Percentiles rank a stretch among this genome's conserved stretches.
These are phyloP conservation scores for Coemansia sp. DNA, from an alignment of 192 early-diverging fungal species.

Conservation along the genomic window DNA sequence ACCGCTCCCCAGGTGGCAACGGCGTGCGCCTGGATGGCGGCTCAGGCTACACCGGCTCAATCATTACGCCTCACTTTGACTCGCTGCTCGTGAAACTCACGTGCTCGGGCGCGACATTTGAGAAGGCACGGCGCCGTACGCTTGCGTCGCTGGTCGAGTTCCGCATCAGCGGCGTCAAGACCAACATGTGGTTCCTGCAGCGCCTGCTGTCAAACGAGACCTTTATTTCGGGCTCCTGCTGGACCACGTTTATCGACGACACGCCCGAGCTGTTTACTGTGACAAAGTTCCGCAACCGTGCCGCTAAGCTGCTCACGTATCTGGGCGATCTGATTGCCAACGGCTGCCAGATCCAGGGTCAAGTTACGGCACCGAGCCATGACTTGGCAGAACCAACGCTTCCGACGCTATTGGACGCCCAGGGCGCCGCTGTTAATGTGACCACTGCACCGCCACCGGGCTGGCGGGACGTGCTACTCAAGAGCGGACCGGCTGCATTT, in stretches of 20 bases:
- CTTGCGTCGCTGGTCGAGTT: slow-evolving; percentile 89
- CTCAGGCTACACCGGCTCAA: slow-evolving; percentile 83
- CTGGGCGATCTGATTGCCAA: slow-evolving; percentile 91
- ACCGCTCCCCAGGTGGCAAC: slow-evolving; percentile 85
- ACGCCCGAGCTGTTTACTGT: slow-evolving; percentile 86
- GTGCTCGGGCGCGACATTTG: slow-evolving; percentile 83
- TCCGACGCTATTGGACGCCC: slow-evolving; percentile 55
- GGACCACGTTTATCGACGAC: slow-evolving; percentile 99
- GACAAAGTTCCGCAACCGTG: slow-evolving; percentile 79
- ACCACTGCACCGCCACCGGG: slow-evolving; percentile 64
- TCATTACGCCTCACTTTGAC: slow-evolving; percentile 95
- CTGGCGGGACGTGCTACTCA: slow-evolving; percentile 86
- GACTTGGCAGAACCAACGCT: slow-evolving; percentile 63
- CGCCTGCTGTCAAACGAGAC: slow-evolving; percentile 79
- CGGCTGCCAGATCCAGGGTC: slow-evolving; percentile 88
- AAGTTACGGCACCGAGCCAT: slow-evolving; percentile 71
- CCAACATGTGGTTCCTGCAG: slow-evolving; percentile 93
- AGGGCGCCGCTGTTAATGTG: slow-evolving; percentile 55
- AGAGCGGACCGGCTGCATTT: slow-evolving; percentile 87
- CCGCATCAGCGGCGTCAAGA: slow-evolving; percentile 95
- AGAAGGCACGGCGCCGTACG: slow-evolving; percentile 86
- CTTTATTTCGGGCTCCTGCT: slow-evolving; percentile 80
- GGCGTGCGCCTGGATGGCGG: slow-evolving; percentile 88
- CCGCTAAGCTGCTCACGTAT: slow-evolving; percentile 83
- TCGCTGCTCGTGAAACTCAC: slow-evolving; percentile 91